Evolutionary conservation across 768 basidiomycete genomes (phyloP), one percentile per base, ranked within the genome.

Genomic region (Phaeotremella skinneri): DNA sequence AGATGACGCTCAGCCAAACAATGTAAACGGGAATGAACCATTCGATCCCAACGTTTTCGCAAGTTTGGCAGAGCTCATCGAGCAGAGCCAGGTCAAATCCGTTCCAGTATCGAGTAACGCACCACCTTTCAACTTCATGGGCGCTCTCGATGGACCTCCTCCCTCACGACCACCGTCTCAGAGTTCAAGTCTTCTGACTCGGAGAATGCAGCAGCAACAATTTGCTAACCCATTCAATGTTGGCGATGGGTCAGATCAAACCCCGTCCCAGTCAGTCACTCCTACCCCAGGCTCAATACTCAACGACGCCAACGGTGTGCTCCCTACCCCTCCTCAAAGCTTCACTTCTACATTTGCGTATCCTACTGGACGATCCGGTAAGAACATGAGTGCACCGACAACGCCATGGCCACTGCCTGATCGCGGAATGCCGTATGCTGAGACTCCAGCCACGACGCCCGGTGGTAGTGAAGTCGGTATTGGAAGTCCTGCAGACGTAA

Each of bases 401-500:
- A 37, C 27, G n/a, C 41, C 52, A 14, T 67, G 63, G 63, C 66
- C 63, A 13, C 41, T 65, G 41, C 62, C 59, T n/a, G 67, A 65
- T 16, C 34, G 67, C 26, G 50, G 45, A 14, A 57, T 56, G 55
- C 59, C 32, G 21, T 68, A 60, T 42, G 52, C 31, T 11, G 70
- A 64, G n/a, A 71, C 72, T 21, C 72, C 72, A 0, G 70, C 45
- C 17, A 68, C 67, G 5, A 69, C 70, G 2, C 68, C 69, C 9
- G 72, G 67, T n/a, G 72, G 67, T 2, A 68, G 68, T 50, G 72
- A 70, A 26, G 29, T 66, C 30, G 64, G 64, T 20, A 56, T 48
- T 29, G 52, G 39, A 23, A 67, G 67, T 62, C 66, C 67, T 11
- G 55, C 48, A 26, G 71, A 67, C 17, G 68, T 68, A 39, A 52